Conservation (phyloP, 352 stramenopile genomes). For the Aphanomyces stellatus region DNA sequence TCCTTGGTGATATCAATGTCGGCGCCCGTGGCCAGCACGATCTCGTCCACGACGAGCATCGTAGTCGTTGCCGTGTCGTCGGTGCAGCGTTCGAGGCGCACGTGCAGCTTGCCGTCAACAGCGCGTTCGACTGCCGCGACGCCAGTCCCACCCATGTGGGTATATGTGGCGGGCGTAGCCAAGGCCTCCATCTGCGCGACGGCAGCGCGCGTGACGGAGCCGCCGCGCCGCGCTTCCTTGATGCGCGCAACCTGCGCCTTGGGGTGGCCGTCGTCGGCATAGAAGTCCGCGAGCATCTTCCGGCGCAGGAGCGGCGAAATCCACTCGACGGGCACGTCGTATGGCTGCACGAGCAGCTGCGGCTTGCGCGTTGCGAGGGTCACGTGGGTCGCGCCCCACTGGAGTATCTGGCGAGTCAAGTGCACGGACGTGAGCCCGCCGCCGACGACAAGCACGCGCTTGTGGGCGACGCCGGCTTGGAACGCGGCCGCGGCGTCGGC, state of each 20-base stretch:
- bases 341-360: slow-evolving; percentile 3
- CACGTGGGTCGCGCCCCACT: slow-evolving; percentile 7
- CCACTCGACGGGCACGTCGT: slow-evolving; percentile 19
- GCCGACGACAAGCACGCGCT: slow-evolving; percentile 8
- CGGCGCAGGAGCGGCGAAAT: slow-evolving; percentile 7
- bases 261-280: not conserved
- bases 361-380: slow-evolving; percentile 6
- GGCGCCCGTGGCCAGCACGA: slow-evolving; percentile 13
- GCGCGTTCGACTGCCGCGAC: not conserved
- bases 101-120: not conserved
- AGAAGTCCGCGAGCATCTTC: slow-evolving; percentile 19
- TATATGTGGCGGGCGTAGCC: not conserved
- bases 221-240: not conserved
- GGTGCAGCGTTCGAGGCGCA: not conserved
- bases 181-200: not conserved
- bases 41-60: not conserved
- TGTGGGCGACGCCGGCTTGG: not conserved
- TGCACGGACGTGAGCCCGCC: slow-evolving; percentile 17
- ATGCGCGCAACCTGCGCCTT: not conserved
- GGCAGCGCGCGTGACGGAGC: slow-evolving; percentile 6
- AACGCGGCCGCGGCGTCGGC: not conserved
- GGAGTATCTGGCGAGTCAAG: not conserved
- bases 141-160: not conserved
- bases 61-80: not conserved
- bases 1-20: slow-evolving; percentile 10